phyloP scores from a whole-genome alignment of 1,284 basidiomycete species.

The Omphalotus olearius region DNA sequence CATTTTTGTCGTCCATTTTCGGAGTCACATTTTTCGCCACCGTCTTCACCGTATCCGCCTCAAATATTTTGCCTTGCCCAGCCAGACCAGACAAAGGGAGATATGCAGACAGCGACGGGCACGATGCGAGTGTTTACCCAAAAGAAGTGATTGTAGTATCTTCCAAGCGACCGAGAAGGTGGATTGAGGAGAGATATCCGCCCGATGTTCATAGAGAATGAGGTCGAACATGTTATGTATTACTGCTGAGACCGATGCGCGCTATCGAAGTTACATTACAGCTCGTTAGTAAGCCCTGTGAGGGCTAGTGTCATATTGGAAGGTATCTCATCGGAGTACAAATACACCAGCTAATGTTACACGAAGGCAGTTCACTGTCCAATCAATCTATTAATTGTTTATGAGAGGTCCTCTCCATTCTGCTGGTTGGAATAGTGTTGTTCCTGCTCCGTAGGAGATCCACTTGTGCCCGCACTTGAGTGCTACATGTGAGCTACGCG shows the following conservation, averaged over 20 bases:
- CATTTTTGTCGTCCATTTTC: conserved; percentile 74
- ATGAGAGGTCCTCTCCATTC: neutral
- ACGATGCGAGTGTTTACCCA: conserved; percentile 11
- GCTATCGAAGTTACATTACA: too few relatives aligned
- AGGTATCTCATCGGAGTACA: neutral
- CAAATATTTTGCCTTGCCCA: conserved; percentile 73
- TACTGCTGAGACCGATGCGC: too few relatives aligned
- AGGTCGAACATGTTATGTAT: too few relatives aligned
- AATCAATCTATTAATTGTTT: neutral
- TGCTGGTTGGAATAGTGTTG: neutral
- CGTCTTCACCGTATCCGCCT: conserved; percentile 76
- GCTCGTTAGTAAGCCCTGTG: too few relatives aligned
- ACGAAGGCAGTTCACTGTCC: conserved; percentile 1
- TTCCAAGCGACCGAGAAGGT: conserved; percentile 52
- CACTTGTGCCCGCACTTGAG: too few relatives aligned
- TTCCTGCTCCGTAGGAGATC: neutral
- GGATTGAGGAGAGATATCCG: conserved; percentile 73
- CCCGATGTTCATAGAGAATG: too few relatives aligned
- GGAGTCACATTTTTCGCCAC: conserved; percentile 73
- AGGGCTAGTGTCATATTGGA: too few relatives aligned
- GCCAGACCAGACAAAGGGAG: conserved; percentile 51
- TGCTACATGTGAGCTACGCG: too few relatives aligned
- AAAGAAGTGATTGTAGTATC: conserved; percentile 18
- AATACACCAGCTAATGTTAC: conserved; percentile 10
- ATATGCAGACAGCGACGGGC: conserved; percentile 47